Evolutionary conservation across 1,284 basidiomycete genomes (phyloP), one percentile per base, ranked within the genome.

Genomic region (Abortiporus biennis): DNA sequence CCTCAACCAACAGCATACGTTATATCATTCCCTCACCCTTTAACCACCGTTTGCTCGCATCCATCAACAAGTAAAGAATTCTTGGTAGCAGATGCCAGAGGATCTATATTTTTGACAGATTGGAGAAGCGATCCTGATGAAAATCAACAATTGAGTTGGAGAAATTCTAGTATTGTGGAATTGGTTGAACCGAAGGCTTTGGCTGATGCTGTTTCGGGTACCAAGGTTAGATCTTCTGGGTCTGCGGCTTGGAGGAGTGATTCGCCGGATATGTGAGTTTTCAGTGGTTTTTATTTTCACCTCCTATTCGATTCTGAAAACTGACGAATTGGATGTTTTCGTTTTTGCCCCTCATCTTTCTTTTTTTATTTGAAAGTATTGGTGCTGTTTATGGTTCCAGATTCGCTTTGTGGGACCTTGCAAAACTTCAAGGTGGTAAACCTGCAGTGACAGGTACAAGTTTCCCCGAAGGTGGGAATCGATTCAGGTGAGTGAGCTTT

Each of bases 351-450:
- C 15, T 34, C 8, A 15, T 34, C 32, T 8, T 15, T 6, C 6
- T 13, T 34, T 17, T 15, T 34, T 9, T 29, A n/a, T n/a, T n/a
- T n/a, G n/a, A n/a, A n/a, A 89, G 86, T 42, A 72, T 90, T 36
- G 86, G 86, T 34, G 81, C 80, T 21, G 75, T 76, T 13, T 86
- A 80, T 56, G 83, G 83, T 4, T 66, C 76, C 6, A 70, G 67
- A 38, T 87, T 85, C 56, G 72, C 77, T 12, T 57, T 90, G 25
- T 90, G 87, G 87, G 80, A 90, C 56, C 67, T 85, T 40, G 69
- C 74, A 4, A 74, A 75, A 50, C 61, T 87, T 29, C 71, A 74
- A 38, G 86, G 86, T 29, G 85, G 86, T 13, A 81, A 84, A 51
- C 86, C 86, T 1, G 64, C 66, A 46, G 59, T 71, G 16, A 68